Evolutionary conservation across 305 asterid genomes (phyloP).

Genomic region (Salvia sclarea): DNA sequence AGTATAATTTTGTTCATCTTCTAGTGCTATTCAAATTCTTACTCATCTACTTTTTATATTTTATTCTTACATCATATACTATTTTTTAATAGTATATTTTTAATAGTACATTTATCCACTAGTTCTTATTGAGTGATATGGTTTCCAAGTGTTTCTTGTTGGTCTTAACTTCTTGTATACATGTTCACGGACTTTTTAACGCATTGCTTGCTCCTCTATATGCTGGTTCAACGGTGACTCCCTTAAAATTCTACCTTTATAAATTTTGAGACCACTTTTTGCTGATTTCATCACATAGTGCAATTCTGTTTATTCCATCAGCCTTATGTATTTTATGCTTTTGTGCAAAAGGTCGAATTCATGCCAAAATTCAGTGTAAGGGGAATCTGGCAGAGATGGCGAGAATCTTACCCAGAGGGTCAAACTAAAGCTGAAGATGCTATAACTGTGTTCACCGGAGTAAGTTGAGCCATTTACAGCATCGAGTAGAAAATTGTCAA

Average conservation of each 20-base stretch:
- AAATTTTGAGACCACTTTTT: constrained; percentile 8
- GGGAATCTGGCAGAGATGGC: constrained; percentile 99
- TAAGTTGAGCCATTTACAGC: constrained; percentile 38
- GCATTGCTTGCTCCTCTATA: constrained; percentile 89
- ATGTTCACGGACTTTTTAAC: constrained; percentile 86
- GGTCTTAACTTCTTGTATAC: constrained; percentile 66
- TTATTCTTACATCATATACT: too few relatives aligned
- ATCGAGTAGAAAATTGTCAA: constrained; percentile 2
- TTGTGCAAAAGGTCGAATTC: constrained; percentile 69
- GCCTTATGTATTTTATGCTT: constrained; percentile 3
- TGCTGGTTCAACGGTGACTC: constrained; percentile 73
- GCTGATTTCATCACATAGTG: background rate
- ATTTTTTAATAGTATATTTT: too few relatives aligned
- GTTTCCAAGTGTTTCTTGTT: constrained; percentile 19
- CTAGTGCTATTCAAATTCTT: background rate
- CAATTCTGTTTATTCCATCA: constrained; percentile 25
- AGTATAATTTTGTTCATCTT: background rate
- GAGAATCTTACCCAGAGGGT: constrained; percentile 75
- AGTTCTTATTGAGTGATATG: background rate
- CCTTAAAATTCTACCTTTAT: constrained; percentile 25
- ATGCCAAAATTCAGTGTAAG: constrained; percentile 96
- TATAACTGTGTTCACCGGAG: constrained; percentile 91
- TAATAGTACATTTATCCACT: constrained; percentile 12
- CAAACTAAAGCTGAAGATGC: constrained; percentile 64
- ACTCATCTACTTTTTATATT: background rate